A percentile compares a stretch with the other conserved stretches of the same genome.
phyloP scores from a whole-genome alignment of 148 eudicot species.

The Chenopodium quinoa region DNA sequence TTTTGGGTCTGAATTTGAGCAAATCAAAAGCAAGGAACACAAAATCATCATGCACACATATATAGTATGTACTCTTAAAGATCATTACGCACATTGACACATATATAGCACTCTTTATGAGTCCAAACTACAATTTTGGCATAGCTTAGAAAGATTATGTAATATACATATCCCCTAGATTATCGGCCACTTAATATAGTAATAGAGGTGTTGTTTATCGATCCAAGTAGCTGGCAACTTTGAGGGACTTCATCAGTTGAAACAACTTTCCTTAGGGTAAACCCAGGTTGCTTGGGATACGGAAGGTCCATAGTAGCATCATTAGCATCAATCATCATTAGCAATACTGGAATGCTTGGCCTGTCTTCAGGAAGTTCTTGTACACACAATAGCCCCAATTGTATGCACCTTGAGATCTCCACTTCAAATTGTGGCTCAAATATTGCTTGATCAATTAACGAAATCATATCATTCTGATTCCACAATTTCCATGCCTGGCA shows the following conservation, averaged over 20 bases:
- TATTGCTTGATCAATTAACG: too few species aligned
- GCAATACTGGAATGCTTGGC: constrained; percentile 34
- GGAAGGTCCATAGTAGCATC: constrained; percentile 22
- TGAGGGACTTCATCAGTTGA: neutral
- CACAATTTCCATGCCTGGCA: too few species aligned
- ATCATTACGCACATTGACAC: too few species aligned
- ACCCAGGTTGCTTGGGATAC: constrained; percentile 37
- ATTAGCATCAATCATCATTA: constrained; percentile 32
- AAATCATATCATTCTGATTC: too few species aligned
- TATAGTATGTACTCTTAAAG: too few species aligned
- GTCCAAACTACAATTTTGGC: too few species aligned
- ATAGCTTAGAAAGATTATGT: too few species aligned
- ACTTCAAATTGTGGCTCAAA: too few species aligned
- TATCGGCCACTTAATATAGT: neutral
- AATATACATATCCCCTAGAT: neutral
- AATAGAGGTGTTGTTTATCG: neutral
- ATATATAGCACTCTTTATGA: too few species aligned
- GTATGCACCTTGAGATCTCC: constrained; percentile 28
- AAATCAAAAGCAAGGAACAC: too few species aligned
- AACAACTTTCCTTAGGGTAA: constrained; percentile 6
- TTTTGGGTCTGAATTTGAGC: too few species aligned
- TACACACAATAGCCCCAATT: constrained; percentile 46
- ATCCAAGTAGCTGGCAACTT: neutral
- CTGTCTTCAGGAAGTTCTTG: constrained; percentile 40
- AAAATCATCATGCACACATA: too few species aligned